Conservation (phyloP, 768 basidiomycete genomes). For the Obba rivulosa region DNA sequence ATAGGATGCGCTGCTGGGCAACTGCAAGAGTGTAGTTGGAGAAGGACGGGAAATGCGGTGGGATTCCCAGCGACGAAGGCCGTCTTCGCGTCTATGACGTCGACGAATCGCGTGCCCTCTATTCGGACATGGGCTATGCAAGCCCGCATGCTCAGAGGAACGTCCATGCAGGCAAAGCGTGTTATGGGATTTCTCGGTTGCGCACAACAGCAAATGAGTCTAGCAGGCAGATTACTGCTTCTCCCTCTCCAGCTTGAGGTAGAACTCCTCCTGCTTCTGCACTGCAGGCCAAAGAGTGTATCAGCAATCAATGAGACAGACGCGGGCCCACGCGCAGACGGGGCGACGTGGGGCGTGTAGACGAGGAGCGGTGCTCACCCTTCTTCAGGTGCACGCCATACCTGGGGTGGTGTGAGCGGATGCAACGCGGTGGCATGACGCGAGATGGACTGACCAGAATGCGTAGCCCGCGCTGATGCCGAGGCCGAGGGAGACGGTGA, state of each 20-base stretch:
- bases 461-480: conserved; percentile 70
- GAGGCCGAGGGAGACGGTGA: conserved; percentile 70
- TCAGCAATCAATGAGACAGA: background rate
- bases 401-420: conserved; percentile 42
- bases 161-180: too few relatives aligned
- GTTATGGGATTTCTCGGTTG: too few relatives aligned
- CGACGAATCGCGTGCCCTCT: too few relatives aligned
- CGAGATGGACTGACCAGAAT: conserved; percentile 65
- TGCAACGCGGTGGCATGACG: conserved; percentile 12
- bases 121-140: too few relatives aligned
- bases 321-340: too few relatives aligned
- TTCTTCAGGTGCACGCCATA: conserved; percentile 75
- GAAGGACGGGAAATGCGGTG: too few relatives aligned
- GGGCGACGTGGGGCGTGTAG: background rate
- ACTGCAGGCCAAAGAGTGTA: conserved; percentile 38
- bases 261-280: conserved; percentile 78
- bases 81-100: too few relatives aligned
- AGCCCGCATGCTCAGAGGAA: too few relatives aligned
- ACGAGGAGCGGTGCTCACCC: conserved; percentile 45
- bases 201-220: too few relatives aligned
- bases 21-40: too few relatives aligned
- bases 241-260: conserved; percentile 75
- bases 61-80: too few relatives aligned
- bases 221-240: conserved; percentile 21
- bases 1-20: too few relatives aligned